phyloP scores from a whole-genome alignment of 805 yeast genomes.

The Metschnikowia borealis region DNA sequence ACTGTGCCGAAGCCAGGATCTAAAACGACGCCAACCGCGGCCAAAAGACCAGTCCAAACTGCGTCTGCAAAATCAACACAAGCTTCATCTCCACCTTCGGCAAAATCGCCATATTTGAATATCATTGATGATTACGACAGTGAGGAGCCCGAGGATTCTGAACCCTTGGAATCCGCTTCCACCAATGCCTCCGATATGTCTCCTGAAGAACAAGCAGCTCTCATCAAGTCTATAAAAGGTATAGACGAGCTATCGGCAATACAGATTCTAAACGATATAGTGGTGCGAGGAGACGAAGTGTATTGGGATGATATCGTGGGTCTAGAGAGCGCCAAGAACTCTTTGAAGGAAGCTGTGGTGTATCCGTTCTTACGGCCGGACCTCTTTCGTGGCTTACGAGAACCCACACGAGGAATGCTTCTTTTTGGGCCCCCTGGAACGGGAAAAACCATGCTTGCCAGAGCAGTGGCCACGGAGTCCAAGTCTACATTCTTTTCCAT shows the following conservation, averaged over 20 bases:
- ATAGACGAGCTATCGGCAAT: slow-evolving; percentile 76
- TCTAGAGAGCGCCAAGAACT: slow-evolving; percentile 77
- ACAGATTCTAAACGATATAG: slow-evolving; percentile 83
- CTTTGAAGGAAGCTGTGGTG: slow-evolving; percentile 91
- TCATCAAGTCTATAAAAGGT: slow-evolving; percentile 54
- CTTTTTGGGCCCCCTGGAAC: slow-evolving; percentile 99
- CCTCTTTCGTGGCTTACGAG: slow-evolving; percentile 82
- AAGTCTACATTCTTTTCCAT: slow-evolving; percentile 89
- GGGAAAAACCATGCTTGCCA: slow-evolving; percentile 94
- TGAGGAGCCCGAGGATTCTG: slow-evolving; percentile 6
- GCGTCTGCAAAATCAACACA: neutral
- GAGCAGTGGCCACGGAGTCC: slow-evolving; percentile 95
- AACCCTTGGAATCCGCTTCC: neutral
- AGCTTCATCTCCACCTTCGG: neutral
- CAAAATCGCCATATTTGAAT: slow-evolving; percentile 25
- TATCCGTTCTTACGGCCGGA: slow-evolving; percentile 95
- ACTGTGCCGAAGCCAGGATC: slow-evolving; percentile 5
- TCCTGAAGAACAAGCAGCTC: slow-evolving; percentile 28
- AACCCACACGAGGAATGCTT: slow-evolving; percentile 95
- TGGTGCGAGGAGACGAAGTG: slow-evolving; percentile 85
- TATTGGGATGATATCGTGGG: slow-evolving; percentile 97
- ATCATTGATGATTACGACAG: slow-evolving; percentile 22
- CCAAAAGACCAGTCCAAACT: neutral
- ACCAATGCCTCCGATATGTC: slow-evolving; percentile 10
- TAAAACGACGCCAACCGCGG: neutral